Evolutionary conservation across 1,284 basidiomycete genomes (phyloP), one percentile per base, ranked within the genome.

Genomic region (Malassezia obtusa): DNA sequence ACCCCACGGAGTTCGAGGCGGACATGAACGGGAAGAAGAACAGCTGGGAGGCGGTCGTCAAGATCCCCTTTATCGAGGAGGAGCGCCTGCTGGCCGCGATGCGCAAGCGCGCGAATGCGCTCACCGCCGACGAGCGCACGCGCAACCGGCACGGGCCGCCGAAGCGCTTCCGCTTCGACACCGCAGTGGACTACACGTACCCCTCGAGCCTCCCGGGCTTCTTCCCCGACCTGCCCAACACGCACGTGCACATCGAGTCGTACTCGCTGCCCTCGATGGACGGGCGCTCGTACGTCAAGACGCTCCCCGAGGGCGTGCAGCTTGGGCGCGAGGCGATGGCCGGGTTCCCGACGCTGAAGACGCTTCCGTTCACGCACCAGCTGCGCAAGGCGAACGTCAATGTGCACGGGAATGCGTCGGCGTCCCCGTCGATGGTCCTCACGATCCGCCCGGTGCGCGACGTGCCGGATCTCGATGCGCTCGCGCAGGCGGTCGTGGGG

Each of bases 21-120:
- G 94, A 99, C 77, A 77, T 95, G 69, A 98, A 98, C 68, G 94
- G 94, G 45, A 98, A 99, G 80, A 98, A 92, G 75, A 84, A 86
- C 66, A 91, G 95, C 31, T 98, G 94, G 94, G 94, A 99, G 75
- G 92, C 92, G 0, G 83, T 98, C 55, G 89, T 98, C 56, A 96
- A 98, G 77, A 96, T 99, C 64, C 94, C 94, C 0, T 99, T 99
- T 76, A 98, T 99, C 60, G 84, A 95, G 45, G 84, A 94, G 75
- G 70, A 78, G 15, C 79, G 88, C 45, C 76, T 99, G 15, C 77
- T 95, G 26, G 79, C 79, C 21, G 86, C 89, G 1, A 62, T 70
- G 31, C 38, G 57, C 31, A 64, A 85, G 84, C 83, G 53, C 81
- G 85, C 36, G 85, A 90, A 62, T 81, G 85, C 65, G 80, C 83